Conservation (phyloP, 352 stramenopile species). For the Hyaloperonospora arabidopsidis region DNA sequence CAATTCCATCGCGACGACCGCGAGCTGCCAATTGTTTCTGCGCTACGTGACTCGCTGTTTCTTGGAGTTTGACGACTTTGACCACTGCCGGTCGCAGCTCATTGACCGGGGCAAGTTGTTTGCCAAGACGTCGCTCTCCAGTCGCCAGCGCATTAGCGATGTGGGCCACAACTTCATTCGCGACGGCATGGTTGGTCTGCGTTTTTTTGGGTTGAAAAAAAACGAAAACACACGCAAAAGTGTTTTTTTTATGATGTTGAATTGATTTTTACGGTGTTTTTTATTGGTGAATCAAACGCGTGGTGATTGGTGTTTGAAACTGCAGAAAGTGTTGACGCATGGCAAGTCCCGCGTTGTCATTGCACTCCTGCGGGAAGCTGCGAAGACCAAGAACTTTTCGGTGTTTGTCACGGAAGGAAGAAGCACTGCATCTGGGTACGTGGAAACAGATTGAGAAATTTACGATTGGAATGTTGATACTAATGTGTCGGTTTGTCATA, state of each 20-base stretch:
- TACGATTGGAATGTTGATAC: neutral
- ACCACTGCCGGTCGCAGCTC: slow-evolving; percentile 85
- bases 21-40: slow-evolving; percentile 90
- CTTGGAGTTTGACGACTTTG: slow-evolving; percentile 89
- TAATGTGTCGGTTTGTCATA: slow-evolving; percentile 1
- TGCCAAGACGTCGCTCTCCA: slow-evolving; percentile 87
- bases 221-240: neutral
- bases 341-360: slow-evolving; percentile 90
- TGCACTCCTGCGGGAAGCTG: slow-evolving; percentile 84
- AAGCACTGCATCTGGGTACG: slow-evolving; percentile 84
- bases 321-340: slow-evolving; percentile 88
- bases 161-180: slow-evolving; percentile 92
- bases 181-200: slow-evolving; percentile 71
- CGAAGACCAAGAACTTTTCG: slow-evolving; percentile 90
- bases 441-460: neutral
- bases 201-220: neutral
- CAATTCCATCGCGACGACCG: slow-evolving; percentile 86
- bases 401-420: slow-evolving; percentile 91
- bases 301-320: neutral
- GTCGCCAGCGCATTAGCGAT: slow-evolving; percentile 88
- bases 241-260: too few relatives aligned
- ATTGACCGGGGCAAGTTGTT: slow-evolving; percentile 90
- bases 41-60: slow-evolving; percentile 90
- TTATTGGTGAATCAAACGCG: too few relatives aligned
- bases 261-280: too few relatives aligned